Evolutionary conservation across 1,284 basidiomycete genomes (phyloP).

Genomic region (Cutaneotrichosporon spelunceum): DNA sequence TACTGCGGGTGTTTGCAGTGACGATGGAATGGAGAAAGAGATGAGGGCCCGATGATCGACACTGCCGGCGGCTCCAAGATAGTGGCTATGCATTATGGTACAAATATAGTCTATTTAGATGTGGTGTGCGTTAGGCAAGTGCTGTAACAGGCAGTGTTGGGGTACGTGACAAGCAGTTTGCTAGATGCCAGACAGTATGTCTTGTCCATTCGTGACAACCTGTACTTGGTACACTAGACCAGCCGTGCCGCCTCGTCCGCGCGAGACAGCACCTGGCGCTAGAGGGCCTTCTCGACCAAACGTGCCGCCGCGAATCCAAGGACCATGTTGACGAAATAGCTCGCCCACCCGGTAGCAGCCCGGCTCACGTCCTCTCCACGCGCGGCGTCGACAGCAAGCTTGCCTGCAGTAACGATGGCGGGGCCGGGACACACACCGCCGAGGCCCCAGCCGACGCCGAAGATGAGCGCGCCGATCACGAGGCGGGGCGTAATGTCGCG

Average conservation of each 20-base stretch:
- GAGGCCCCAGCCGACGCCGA: constrained; percentile 67
- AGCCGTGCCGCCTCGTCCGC: too few species aligned
- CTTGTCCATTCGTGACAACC: too few species aligned
- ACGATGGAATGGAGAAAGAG: too few species aligned
- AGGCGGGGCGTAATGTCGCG: constrained; percentile 56
- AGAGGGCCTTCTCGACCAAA: background rate
- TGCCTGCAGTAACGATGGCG: constrained; percentile 27
- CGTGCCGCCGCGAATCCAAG: constrained; percentile 19
- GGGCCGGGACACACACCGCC: constrained; percentile 60
- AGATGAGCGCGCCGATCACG: constrained; percentile 59
- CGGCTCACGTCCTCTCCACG: constrained; percentile 2
- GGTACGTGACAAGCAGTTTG: too few species aligned
- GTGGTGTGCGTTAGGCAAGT: background rate
- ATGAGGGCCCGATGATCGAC: too few species aligned
- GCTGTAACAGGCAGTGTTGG: too few species aligned
- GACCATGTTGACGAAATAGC: constrained; percentile 17
- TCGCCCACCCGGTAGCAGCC: constrained; percentile 15
- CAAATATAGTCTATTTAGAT: background rate
- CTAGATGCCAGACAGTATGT: too few species aligned
- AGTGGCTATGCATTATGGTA: background rate
- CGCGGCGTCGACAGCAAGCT: constrained; percentile 7
- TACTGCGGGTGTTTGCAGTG: too few species aligned
- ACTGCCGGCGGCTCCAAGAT: too few species aligned
- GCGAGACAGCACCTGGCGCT: background rate
- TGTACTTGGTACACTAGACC: too few species aligned